Conservation (phyloP, 768 basidiomycete genomes). For the Austroboletus festivus region DNA sequence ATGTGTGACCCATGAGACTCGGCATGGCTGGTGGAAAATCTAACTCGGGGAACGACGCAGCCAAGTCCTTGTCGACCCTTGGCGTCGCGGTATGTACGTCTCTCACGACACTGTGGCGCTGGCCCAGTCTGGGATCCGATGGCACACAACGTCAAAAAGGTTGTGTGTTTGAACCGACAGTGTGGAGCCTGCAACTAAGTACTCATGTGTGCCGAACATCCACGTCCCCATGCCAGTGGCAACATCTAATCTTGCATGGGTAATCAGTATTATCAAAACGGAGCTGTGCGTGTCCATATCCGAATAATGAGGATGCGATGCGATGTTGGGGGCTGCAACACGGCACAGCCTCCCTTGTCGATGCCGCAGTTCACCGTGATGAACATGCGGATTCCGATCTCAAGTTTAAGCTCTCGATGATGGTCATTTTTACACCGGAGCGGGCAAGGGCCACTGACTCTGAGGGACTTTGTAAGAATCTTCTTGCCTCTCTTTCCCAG, state of each 20-base stretch:
- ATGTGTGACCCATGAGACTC: no score
- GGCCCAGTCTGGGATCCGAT: neutral
- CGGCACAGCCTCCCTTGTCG: no score
- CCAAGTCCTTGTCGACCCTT: neutral
- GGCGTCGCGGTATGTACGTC: neutral
- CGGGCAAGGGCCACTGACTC: no score
- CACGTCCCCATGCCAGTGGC: neutral
- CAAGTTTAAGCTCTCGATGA: no score
- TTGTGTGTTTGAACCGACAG: neutral
- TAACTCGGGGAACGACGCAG: neutral
- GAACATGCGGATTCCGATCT: no score
- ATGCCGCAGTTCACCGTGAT: no score
- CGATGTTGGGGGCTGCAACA: neutral
- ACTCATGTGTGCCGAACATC: neutral
- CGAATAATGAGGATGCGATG: neutral
- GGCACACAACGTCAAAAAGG: neutral
- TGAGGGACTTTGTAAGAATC: neutral
- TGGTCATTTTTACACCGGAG: no score
- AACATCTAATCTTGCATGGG: no score
- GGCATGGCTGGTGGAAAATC: neutral
- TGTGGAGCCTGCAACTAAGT: neutral
- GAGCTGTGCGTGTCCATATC: no score
- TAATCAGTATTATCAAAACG: no score
- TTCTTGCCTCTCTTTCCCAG: neutral
- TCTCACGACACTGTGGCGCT: no score